Conservation (phyloP, 1,139 yeast species). For the Nakaseomyces glabratus region DNA sequence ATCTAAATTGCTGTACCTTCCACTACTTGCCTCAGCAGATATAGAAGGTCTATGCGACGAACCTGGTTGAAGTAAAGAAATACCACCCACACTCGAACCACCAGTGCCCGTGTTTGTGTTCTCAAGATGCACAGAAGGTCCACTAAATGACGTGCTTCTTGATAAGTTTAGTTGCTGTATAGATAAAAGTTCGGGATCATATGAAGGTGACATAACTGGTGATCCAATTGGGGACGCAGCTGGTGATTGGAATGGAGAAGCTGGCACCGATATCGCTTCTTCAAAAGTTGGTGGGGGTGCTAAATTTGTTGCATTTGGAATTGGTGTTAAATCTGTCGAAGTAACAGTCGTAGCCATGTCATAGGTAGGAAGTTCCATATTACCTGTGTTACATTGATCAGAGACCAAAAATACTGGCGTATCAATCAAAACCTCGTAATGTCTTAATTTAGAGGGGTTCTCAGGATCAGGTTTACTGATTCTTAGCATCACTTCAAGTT, state of each 20-base stretch:
- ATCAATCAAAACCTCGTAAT: conserved; percentile 84
- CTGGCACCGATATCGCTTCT: conserved; percentile 40
- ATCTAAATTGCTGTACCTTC: conserved; percentile 16
- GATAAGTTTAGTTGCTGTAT: conserved; percentile 28
- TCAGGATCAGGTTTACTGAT: conserved; percentile 57
- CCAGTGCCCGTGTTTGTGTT: not conserved
- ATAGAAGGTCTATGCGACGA: conserved; percentile 5
- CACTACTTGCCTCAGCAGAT: conserved; percentile 6
- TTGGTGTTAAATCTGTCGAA: conserved; percentile 6
- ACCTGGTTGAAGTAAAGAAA: conserved; percentile 1
- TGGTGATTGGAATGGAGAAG: conserved; percentile 27
- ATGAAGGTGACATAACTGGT: conserved; percentile 15
- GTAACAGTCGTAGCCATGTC: conserved; percentile 35
- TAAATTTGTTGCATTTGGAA: conserved; percentile 4
- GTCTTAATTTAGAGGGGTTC: conserved; percentile 55
- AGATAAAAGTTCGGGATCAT: conserved; percentile 24
- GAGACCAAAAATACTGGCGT: conserved; percentile 73
- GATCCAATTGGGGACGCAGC: conserved; percentile 22
- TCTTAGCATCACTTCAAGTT: conserved; percentile 70
- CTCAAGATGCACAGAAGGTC: conserved; percentile 10
- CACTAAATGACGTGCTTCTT: conserved; percentile 18
- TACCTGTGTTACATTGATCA: conserved; percentile 60
- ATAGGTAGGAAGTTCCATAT: conserved; percentile 65
- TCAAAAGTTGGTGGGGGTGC: conserved; percentile 47
- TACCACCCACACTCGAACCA: not conserved